phyloP scores from a whole-genome alignment of 768 basidiomycete genomes.

The Auriculariales sp. region DNA sequence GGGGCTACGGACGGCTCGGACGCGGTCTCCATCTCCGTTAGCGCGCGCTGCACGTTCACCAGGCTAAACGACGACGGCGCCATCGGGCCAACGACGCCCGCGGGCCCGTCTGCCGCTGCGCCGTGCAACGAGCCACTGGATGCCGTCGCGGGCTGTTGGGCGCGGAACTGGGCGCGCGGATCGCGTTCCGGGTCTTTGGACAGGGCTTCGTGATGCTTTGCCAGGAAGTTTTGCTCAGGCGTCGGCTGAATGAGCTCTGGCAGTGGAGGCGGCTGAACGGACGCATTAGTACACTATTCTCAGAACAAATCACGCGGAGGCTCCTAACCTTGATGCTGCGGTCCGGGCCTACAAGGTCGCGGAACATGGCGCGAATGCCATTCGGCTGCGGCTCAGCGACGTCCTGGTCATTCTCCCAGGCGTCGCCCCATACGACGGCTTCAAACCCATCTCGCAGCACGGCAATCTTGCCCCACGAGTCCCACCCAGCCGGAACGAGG shows the following conservation, averaged over 20 bases:
- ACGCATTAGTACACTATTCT: background rate
- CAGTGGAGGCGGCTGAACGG: constrained; percentile 40
- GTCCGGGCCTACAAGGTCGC: constrained; percentile 51
- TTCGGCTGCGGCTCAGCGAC: constrained; percentile 21
- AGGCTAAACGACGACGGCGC: constrained; percentile 74
- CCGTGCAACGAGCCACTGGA: constrained; percentile 17
- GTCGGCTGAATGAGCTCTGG: constrained; percentile 70
- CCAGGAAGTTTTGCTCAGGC: constrained; percentile 82
- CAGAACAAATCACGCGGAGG: background rate
- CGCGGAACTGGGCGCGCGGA: constrained; percentile 72
- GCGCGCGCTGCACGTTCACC: constrained; percentile 76
- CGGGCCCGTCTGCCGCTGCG: constrained; percentile 19
- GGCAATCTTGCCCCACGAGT: constrained; percentile 91
- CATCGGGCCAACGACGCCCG: constrained; percentile 84
- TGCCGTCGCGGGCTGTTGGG: constrained; percentile 39
- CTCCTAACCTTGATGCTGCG: constrained; percentile 52
- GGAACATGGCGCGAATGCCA: constrained; percentile 39
- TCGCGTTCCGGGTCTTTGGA: constrained; percentile 82
- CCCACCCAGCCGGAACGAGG: constrained; percentile 92
- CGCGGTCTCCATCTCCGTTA: constrained; percentile 65
- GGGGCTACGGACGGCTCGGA: background rate
- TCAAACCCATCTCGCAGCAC: constrained; percentile 89
- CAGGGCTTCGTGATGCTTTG: constrained; percentile 83
- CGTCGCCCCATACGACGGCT: constrained; percentile 61
- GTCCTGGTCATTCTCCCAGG: constrained; percentile 58